phyloP scores from a whole-genome alignment of 257 asterid species.

The Salvia miltiorrhiza region DNA sequence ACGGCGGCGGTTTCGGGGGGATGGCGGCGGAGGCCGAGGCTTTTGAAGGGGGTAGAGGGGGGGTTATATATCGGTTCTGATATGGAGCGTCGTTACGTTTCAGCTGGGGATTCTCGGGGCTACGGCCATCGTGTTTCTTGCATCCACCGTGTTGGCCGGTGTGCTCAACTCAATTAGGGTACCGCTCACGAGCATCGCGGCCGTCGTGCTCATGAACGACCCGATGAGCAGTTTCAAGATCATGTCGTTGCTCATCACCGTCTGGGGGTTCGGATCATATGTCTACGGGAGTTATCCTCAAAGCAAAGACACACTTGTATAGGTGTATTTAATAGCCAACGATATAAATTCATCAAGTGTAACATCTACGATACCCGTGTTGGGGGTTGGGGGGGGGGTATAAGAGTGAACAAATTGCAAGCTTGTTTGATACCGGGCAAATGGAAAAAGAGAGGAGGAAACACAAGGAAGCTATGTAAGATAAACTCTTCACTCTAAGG shows the following conservation, averaged over 20 bases:
- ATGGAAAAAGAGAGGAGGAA: too few species aligned
- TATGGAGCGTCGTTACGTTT: conserved; percentile 70
- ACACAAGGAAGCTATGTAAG: too few species aligned
- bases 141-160: conserved; percentile 87
- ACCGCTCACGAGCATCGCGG: conserved; percentile 83
- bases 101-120: conserved; percentile 84
- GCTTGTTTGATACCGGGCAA: too few species aligned
- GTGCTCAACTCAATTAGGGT: conserved; percentile 84
- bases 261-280: conserved; percentile 88
- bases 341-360: too few species aligned
- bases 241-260: conserved; percentile 61
- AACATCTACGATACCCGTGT: too few species aligned
- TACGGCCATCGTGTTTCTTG: conserved; percentile 68
- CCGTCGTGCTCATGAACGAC: conserved; percentile 58
- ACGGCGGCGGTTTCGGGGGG: conserved; percentile 37
- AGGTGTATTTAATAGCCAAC: too few species aligned
- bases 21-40: conserved; percentile 60
- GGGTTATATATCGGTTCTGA: conserved; percentile 51
- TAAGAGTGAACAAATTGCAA: too few species aligned
- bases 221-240: conserved; percentile 98
- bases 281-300: conserved; percentile 57
- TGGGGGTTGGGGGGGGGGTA: too few species aligned
- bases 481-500: too few species aligned
- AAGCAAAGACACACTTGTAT: conserved; percentile 17
- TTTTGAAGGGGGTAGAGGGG: conserved; percentile 61